A percentile compares a stretch with the other conserved stretches of the same genome.
Conservation (phyloP, 768 basidiomycete genomes). For the Mycena alexandri region DNA sequence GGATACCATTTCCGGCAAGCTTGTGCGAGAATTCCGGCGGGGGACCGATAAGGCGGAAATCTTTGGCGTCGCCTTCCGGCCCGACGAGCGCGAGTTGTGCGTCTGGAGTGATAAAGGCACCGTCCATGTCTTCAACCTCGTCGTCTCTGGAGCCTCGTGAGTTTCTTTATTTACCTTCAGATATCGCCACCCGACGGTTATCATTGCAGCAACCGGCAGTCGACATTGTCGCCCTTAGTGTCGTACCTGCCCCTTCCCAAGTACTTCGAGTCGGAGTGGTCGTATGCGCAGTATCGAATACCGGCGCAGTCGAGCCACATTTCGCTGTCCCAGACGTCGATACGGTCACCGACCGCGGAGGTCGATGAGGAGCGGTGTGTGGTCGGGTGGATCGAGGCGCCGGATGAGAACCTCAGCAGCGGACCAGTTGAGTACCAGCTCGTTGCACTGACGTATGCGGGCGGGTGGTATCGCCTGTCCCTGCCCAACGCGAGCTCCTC, state of each 20-base stretch:
- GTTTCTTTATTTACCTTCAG: constrained; percentile 45
- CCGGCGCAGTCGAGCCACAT: constrained; percentile 88
- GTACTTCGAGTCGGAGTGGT: constrained; percentile 97
- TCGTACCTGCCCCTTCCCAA: constrained; percentile 88
- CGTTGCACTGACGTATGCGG: constrained; percentile 86
- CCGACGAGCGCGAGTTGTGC: constrained; percentile 87
- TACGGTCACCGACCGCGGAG: constrained; percentile 68
- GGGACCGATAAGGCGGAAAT: constrained; percentile 93
- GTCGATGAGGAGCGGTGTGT: constrained; percentile 88
- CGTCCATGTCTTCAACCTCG: constrained; percentile 88
- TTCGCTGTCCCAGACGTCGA: constrained; percentile 76
- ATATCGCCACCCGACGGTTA: constrained; percentile 15
- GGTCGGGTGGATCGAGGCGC: constrained; percentile 85
- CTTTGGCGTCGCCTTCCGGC: constrained; percentile 89
- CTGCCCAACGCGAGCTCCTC: constrained; percentile 58
- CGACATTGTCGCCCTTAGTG: constrained; percentile 82
- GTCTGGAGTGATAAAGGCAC: constrained; percentile 98
- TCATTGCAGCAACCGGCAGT: constrained; percentile 79
- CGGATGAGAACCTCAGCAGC: constrained; percentile 49
- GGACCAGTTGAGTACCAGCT: constrained; percentile 73
- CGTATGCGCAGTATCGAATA: constrained; percentile 92
- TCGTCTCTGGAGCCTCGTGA: constrained; percentile 74
- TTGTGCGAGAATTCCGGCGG: constrained; percentile 83
- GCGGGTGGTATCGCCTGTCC: constrained; percentile 92
- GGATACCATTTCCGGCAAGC: constrained; percentile 80